Evolutionary conservation across 2,329 filamentous ascomycete species (phyloP).

Genomic region (Zymoseptoria ardabiliae): DNA sequence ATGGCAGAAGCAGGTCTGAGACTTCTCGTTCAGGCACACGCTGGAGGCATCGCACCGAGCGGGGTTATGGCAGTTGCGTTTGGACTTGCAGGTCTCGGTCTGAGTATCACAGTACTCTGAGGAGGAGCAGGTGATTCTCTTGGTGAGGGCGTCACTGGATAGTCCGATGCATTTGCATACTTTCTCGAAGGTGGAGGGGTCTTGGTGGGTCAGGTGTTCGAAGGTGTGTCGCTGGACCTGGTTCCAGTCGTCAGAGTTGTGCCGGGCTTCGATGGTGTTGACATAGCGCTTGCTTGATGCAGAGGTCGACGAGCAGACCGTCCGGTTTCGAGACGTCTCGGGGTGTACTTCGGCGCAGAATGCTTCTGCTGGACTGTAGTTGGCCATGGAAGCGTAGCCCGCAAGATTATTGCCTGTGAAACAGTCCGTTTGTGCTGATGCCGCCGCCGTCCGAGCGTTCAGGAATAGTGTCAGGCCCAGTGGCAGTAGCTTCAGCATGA

Average conservation of each 20-base stretch:
- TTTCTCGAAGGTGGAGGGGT: background rate
- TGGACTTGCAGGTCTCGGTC: slow-evolving; percentile 3
- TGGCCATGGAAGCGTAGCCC: background rate
- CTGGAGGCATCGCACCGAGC: slow-evolving; percentile 8
- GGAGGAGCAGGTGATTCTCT: slow-evolving; percentile 3
- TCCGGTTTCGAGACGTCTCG: background rate
- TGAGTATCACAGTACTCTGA: slow-evolving; percentile 3
- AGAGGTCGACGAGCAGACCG: background rate
- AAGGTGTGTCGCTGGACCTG: background rate
- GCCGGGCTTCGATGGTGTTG: background rate
- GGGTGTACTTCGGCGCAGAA: background rate
- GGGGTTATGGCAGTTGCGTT: slow-evolving; percentile 11
- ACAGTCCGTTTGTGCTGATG: background rate
- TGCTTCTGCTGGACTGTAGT: background rate
- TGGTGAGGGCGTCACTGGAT: background rate
- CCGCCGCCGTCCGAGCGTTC: background rate
- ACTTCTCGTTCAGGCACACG: slow-evolving; percentile 10
- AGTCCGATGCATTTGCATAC: background rate
- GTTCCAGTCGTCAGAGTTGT: background rate
- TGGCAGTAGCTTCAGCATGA: background rate
- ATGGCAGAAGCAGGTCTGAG: slow-evolving; percentile 13
- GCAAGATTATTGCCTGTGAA: background rate
- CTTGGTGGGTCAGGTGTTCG: background rate
- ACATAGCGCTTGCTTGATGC: background rate
- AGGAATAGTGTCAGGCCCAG: background rate